Evolutionary conservation across 2,329 filamentous ascomycete species (phyloP).

Genomic region (Amesomyces nigricolor): DNA sequence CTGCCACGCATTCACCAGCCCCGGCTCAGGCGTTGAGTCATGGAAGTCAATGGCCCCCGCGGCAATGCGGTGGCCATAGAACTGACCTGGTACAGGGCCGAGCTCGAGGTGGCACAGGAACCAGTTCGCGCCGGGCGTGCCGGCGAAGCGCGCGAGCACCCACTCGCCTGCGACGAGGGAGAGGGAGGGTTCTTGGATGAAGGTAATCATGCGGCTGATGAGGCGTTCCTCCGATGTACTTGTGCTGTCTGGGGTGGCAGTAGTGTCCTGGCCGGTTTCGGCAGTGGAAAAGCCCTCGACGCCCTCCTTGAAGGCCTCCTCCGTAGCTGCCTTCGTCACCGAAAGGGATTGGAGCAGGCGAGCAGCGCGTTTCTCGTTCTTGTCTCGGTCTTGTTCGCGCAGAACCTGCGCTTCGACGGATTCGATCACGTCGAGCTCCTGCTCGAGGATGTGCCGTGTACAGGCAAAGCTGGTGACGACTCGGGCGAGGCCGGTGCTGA

Average conservation of each 20-base stretch:
- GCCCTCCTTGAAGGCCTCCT: not conserved
- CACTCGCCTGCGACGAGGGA: slow-evolving; percentile 31
- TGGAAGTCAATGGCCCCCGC: slow-evolving; percentile 33
- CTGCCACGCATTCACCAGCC: slow-evolving; percentile 28
- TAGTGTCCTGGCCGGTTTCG: slow-evolving; percentile 1
- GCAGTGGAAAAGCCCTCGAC: not conserved
- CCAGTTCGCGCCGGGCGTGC: slow-evolving; percentile 30
- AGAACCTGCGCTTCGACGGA: slow-evolving; percentile 27
- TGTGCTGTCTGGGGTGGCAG: no score
- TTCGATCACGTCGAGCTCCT: slow-evolving; percentile 30
- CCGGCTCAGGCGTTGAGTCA: slow-evolving; percentile 27
- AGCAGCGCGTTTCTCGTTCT: slow-evolving; percentile 13
- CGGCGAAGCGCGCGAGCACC: slow-evolving; percentile 32
- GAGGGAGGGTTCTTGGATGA: slow-evolving; percentile 29
- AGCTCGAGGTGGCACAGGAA: slow-evolving; percentile 32
- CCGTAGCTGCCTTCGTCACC: not conserved
- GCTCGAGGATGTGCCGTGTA: slow-evolving; percentile 25
- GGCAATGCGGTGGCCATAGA: slow-evolving; percentile 30
- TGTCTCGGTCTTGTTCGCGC: slow-evolving; percentile 18
- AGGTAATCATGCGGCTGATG: slow-evolving; percentile 29
- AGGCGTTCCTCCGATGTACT: slow-evolving; percentile 22
- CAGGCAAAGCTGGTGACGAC: slow-evolving; percentile 30
- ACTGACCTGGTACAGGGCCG: slow-evolving; percentile 26
- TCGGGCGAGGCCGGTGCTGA: slow-evolving; percentile 23
- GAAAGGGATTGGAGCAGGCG: slow-evolving; percentile 8